Percentiles rank a stretch among this genome's conserved stretches.
Evolutionary conservation across 306 rosid species (phyloP).

Genomic region (Casuarina glauca): DNA sequence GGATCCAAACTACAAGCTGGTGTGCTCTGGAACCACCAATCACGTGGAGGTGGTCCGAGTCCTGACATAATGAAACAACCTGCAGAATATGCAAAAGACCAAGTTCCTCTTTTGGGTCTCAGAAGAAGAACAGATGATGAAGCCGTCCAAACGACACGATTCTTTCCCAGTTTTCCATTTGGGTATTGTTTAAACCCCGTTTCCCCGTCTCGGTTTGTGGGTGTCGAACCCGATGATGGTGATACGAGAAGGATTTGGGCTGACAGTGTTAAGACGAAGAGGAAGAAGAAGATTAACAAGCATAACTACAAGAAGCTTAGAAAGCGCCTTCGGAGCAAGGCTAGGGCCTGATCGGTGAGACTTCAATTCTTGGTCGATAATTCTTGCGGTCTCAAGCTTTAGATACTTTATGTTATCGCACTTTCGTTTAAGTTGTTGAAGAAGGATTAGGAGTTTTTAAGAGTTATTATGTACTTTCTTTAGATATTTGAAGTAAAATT

Average conservation of each 20-base stretch:
- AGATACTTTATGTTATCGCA: too few relatives aligned
- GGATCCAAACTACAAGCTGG: slow-evolving; percentile 59
- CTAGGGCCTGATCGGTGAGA: slow-evolving; percentile 13
- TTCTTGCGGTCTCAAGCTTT: too few relatives aligned
- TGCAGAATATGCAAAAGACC: background rate
- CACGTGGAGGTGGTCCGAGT: slow-evolving; percentile 76
- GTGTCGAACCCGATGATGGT: slow-evolving; percentile 22
- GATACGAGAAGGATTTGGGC: slow-evolving; percentile 40
- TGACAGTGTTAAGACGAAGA: slow-evolving; percentile 57
- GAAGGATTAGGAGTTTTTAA: background rate
- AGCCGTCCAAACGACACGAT: slow-evolving; percentile 8
- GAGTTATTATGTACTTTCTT: slow-evolving; percentile 7
- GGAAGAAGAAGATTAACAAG: slow-evolving; percentile 57
- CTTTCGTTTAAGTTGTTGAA: too few relatives aligned
- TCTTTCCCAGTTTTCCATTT: slow-evolving; percentile 41
- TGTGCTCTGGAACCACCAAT: slow-evolving; percentile 67
- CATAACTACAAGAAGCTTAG: slow-evolving; percentile 47
- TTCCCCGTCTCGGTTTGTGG: slow-evolving; percentile 20
- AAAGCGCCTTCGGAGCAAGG: slow-evolving; percentile 54
- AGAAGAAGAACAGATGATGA: slow-evolving; percentile 2
- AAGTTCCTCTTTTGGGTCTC: slow-evolving; percentile 10
- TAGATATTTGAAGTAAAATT: slow-evolving; percentile 11
- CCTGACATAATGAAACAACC: slow-evolving; percentile 5
- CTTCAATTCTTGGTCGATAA: too few relatives aligned
- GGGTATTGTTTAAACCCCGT: slow-evolving; percentile 36